Evolutionary conservation across 1,284 basidiomycete genomes (phyloP).

Genomic region (Veloboletus limbatus): DNA sequence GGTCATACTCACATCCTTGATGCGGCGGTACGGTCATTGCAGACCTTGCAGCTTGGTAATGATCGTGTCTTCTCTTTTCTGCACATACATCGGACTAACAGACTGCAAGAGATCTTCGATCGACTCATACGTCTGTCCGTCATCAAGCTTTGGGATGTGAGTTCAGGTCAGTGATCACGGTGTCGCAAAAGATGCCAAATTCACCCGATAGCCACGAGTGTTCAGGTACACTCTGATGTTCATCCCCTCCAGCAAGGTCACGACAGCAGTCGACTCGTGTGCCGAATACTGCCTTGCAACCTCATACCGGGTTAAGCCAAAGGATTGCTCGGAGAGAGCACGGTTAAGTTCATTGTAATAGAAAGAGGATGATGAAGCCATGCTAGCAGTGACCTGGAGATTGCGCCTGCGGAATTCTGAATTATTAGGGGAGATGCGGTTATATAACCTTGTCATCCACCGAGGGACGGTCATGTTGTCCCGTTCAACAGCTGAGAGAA

Average conservation of each 20-base stretch:
- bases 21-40: slow-evolving; percentile 21
- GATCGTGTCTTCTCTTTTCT: slow-evolving; percentile 45
- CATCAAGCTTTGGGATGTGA: slow-evolving; percentile 15
- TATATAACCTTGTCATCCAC: slow-evolving; percentile 35
- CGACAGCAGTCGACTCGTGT: slow-evolving; percentile 49
- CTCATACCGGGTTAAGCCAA: slow-evolving; percentile 50
- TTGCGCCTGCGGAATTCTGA: slow-evolving; percentile 17
- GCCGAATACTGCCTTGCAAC: slow-evolving; percentile 36
- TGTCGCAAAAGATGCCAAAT: slow-evolving; percentile 4
- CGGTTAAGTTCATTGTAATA: slow-evolving; percentile 50
- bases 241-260: slow-evolving; percentile 55
- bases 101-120: slow-evolving; percentile 55
- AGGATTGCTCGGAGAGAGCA: slow-evolving; percentile 57
- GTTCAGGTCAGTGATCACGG: slow-evolving; percentile 9
- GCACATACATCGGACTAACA: slow-evolving; percentile 49
- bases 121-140: slow-evolving; percentile 45
- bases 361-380: slow-evolving; percentile 37
- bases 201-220: slow-evolving; percentile 52
- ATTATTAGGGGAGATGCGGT: slow-evolving; percentile 13
- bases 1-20: slow-evolving; percentile 7
- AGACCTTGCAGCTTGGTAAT: slow-evolving; percentile 48
- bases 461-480: slow-evolving; percentile 26
- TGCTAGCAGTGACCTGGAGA: slow-evolving; percentile 11
- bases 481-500: slow-evolving; percentile 5
- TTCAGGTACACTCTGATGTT: slow-evolving; percentile 48